Base-by-base conservation (phyloP, 179 eudicot species). In the Vitellaria paradoxa region DNA sequence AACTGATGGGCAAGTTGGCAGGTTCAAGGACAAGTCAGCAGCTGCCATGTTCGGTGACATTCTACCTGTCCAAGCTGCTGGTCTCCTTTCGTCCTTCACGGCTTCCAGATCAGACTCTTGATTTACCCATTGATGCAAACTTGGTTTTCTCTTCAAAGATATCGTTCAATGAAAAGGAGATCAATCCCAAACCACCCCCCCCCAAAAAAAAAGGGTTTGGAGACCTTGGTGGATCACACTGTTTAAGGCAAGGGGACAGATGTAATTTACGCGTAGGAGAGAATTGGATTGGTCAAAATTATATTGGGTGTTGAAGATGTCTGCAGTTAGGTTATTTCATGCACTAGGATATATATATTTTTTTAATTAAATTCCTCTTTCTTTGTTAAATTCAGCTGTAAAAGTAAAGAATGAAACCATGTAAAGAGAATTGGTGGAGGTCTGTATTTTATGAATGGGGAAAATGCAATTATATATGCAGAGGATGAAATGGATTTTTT, bases 31-130 rank as follows among this genome's bases (percentile, higher is more conserved):
- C 77, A 88, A 84, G 75, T 81, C 90, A 10, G 84, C 93, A 74
- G 85, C 90, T 63, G 82, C 89, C 82, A 85, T 87, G 87, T 88
- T 96, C 61, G 99, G 98, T 40, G 98, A 96, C 84, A 96, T 96
- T 42, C 82, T 96, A 76, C 99, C 99, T 7, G 89, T 86, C 83
- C 99, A 95, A 87, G 98, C 99, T 57, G 92, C 97, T 45, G 99
- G 99, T 69, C 92, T 96, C 70, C 91, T 91, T 72, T 93, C 99
- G 20, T 90, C 95, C 68, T 88, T 93, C 69, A 93, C 97, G 49
- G 81, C 94, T 74, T 82, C 85, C 76, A 88, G 99, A 85, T 87
- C 91, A 66, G 99, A 95, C 74, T 87, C 84, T 46, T 92, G 78
- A 91, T 66, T 66, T 75, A 53, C 65, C 17, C 9, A 7, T 57